Evolutionary conservation across 495 filamentous ascomycete genomes (phyloP).

Genomic region (Daldinia vernicosa): DNA sequence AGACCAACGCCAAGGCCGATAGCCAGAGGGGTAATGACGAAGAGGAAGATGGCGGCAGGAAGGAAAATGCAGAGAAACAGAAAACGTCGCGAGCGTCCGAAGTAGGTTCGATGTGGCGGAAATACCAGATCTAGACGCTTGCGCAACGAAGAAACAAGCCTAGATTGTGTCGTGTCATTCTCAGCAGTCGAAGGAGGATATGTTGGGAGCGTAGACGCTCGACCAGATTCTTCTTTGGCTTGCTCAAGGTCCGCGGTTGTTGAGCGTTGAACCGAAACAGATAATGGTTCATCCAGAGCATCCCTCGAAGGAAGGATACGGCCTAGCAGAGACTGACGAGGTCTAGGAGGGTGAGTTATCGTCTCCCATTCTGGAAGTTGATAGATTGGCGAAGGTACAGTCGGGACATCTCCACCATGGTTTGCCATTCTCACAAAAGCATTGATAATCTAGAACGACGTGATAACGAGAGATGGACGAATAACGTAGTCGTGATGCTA

Average conservation of each 20-base stretch:
- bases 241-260: conserved; percentile 10
- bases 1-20: conserved; percentile 50
- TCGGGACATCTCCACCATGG: conserved; percentile 10
- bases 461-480: background rate
- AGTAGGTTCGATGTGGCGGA: conserved; percentile 53
- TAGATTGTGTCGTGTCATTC: conserved; percentile 3
- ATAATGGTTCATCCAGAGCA: conserved; percentile 4
- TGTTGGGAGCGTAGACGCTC: conserved; percentile 31
- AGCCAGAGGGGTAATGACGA: conserved; percentile 45
- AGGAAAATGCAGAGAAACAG: conserved; percentile 48
- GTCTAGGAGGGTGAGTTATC: conserved; percentile 49
- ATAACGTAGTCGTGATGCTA: background rate
- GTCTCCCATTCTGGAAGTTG: conserved; percentile 54
- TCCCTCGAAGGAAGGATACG: conserved; percentile 23
- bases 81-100: conserved; percentile 52
- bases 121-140: conserved; percentile 47
- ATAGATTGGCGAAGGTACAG: conserved; percentile 26
- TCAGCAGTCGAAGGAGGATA: conserved; percentile 6
- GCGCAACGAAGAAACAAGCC: conserved; percentile 22
- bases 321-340: conserved; percentile 33
- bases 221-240: conserved; percentile 14
- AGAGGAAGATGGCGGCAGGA: conserved; percentile 31
- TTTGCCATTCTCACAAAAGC: conserved; percentile 24
- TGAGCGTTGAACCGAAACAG: conserved; percentile 20
- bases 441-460: conserved; percentile 8